Percentiles rank a stretch among this genome's conserved stretches.
These are phyloP conservation scores for Hyaloperonospora arabidopsidis DNA, from an alignment of 352 stramenopile species.

Conservation along the genomic window DNA sequence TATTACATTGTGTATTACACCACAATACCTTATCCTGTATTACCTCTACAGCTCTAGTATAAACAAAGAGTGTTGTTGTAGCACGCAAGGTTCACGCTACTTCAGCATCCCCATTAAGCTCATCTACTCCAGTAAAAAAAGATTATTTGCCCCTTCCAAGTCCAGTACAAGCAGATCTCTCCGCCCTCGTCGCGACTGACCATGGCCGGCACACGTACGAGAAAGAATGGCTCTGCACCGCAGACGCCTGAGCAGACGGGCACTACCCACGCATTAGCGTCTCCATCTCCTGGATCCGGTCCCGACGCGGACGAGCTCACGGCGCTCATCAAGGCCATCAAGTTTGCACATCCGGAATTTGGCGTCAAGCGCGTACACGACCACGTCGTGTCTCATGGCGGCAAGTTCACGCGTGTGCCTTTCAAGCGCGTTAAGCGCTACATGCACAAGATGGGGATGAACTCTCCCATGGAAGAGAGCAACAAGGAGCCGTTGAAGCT, in stretches of 20 bases:
- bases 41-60: no score
- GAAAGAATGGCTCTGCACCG: constrained; percentile 22
- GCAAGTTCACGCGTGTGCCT: constrained; percentile 66
- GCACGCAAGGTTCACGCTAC: no score
- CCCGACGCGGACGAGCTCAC: constrained; percentile 74
- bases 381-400: constrained; percentile 65
- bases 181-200: constrained; percentile 1
- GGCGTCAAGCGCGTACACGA: constrained; percentile 79
- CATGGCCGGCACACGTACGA: constrained; percentile 23
- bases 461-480: constrained; percentile 29
- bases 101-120: no score
- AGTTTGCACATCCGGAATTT: constrained; percentile 78
- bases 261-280: constrained; percentile 27
- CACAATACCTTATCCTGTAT: no score
- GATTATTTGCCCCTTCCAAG: constrained; percentile 19
- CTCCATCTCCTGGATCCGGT: constrained; percentile 22
- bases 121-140: no score
- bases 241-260: constrained; percentile 26
- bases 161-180: constrained; percentile 13
- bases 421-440: constrained; percentile 82
- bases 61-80: no score
- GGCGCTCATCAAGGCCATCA: constrained; percentile 81
- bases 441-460: constrained; percentile 75
- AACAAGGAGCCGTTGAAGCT: constrained; percentile 51
- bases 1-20: no score